Evolutionary conservation across 768 basidiomycete species (phyloP).

Genomic region (Termitomyces sp.): DNA sequence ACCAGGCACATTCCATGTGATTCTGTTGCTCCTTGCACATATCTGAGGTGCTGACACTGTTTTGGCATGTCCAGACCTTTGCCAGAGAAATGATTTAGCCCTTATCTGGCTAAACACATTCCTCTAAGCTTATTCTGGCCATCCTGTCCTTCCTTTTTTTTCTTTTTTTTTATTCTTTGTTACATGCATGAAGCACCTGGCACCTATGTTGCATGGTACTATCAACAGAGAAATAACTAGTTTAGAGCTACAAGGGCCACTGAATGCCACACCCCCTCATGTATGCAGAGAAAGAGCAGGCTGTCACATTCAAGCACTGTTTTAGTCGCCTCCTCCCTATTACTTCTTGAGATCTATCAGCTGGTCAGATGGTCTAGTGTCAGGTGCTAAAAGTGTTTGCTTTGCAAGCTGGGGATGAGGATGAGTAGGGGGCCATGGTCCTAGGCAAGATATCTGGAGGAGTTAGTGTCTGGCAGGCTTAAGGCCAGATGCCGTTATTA

Average conservation of each 20-base stretch:
- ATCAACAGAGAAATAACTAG: background rate
- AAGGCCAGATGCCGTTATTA: background rate
- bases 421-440: background rate
- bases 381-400: background rate
- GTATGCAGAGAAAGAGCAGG: no score
- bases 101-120: no score
- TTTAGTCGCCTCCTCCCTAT: background rate
- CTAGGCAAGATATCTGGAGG: background rate
- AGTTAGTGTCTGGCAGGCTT: background rate
- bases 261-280: background rate
- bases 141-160: no score
- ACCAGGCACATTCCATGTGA: no score
- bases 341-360: background rate
- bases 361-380: no score
- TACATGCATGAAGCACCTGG: no score
- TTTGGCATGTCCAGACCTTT: no score
- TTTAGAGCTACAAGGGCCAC: background rate
- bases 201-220: conserved; percentile 24
- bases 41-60: no score
- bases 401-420: background rate
- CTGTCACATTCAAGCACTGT: background rate
- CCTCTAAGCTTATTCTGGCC: no score
- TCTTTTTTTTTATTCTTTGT: no score
- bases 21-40: no score
- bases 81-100: no score